These are phyloP conservation scores for Boletellus sp. DNA, from an alignment of 768 basidiomycete genomes.

Conservation along the genomic window DNA sequence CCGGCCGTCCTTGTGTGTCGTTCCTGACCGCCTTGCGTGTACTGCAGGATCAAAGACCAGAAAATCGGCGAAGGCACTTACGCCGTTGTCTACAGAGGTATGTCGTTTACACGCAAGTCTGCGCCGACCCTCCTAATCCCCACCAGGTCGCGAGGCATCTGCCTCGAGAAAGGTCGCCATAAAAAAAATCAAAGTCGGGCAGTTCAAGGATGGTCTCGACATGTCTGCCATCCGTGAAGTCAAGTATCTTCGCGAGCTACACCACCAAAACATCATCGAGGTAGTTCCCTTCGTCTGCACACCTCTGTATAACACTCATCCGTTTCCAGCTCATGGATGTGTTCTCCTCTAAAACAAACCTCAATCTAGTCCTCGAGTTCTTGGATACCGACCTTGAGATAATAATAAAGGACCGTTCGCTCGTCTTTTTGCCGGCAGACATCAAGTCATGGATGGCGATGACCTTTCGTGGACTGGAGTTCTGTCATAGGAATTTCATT, in stretches of 20 bases:
- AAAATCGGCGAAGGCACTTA: constrained; percentile 93
- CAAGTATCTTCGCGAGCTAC: constrained; percentile 91
- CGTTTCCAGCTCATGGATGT: constrained; percentile 83
- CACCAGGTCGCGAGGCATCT: constrained; percentile 63
- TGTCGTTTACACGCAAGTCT: constrained; percentile 9
- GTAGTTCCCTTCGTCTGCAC: constrained; percentile 37
- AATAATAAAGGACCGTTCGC: constrained; percentile 88
- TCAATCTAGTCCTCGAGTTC: constrained; percentile 97
- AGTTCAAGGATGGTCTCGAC: constrained; percentile 96
- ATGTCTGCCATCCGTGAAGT: constrained; percentile 99
- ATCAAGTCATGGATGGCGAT: constrained; percentile 99
- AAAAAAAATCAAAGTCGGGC: constrained; percentile 96
- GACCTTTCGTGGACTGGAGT: constrained; percentile 97
- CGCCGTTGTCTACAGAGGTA: constrained; percentile 92
- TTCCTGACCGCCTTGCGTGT: constrained; percentile 11
- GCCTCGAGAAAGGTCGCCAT: constrained; percentile 89
- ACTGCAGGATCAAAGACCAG: constrained; percentile 68
- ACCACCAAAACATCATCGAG: constrained; percentile 93
- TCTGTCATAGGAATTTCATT: constrained; percentile 92
- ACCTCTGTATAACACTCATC: neutral
- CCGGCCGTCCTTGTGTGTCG: neutral
- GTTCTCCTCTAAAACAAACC: constrained; percentile 92
- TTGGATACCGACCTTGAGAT: constrained; percentile 95
- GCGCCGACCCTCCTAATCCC: neutral
- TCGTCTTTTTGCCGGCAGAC: constrained; percentile 92